Evolutionary conservation across 116 monocot species (phyloP).

Genomic region (Zostera marina): DNA sequence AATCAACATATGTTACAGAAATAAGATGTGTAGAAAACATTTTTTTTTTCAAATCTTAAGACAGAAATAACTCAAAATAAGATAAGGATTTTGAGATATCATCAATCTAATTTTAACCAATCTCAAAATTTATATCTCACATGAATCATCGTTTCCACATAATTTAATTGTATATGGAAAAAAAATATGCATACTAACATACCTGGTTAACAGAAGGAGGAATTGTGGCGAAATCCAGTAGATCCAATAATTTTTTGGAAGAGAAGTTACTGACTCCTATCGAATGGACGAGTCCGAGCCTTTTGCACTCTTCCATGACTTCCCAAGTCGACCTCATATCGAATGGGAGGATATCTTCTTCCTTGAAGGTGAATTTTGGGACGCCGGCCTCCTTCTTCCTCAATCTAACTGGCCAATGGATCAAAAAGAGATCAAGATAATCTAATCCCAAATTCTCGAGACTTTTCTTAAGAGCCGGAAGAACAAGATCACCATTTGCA

Average conservation of each 20-base stretch:
- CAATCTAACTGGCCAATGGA: conserved; percentile 20
- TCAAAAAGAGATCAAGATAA: conserved; percentile 12
- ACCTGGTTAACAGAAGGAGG: conserved; percentile 34
- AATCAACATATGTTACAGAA: no score
- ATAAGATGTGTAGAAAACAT: no score
- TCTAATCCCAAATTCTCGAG: conserved; percentile 12
- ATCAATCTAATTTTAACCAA: no score
- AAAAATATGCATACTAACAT: no score
- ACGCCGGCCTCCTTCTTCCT: neutral
- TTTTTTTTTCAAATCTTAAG: no score
- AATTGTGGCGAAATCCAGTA: conserved; percentile 22
- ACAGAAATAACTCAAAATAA: no score
- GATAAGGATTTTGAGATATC: no score
- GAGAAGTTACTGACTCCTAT: conserved; percentile 59
- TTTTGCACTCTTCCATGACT: conserved; percentile 52
- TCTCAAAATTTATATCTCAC: no score
- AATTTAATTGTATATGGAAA: no score
- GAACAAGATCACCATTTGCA: conserved; percentile 5
- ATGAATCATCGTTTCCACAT: no score
- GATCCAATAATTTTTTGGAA: conserved; percentile 19
- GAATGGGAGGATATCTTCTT: conserved; percentile 17
- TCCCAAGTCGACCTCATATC: conserved; percentile 28
- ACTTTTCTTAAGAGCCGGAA: conserved; percentile 10
- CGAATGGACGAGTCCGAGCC: conserved; percentile 28
- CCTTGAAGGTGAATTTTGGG: conserved; percentile 3